Percentiles rank a stretch among this genome's conserved stretches.
Evolutionary conservation across 176 grass and related monocot genomes (phyloP).

Genomic region (Aegilops bicornis): DNA sequence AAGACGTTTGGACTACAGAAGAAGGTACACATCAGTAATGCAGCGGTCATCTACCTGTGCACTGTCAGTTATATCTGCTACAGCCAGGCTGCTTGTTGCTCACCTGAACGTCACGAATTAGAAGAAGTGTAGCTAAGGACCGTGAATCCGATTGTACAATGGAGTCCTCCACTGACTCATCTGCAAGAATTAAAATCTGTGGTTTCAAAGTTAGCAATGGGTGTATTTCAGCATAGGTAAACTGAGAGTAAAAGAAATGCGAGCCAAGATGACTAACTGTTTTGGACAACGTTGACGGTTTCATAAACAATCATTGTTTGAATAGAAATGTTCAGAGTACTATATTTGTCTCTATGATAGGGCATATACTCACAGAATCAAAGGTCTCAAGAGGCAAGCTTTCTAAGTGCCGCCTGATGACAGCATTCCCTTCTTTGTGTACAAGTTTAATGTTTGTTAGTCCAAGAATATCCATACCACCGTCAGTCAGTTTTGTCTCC

Average conservation of each 20-base stretch:
- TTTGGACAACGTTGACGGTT: not conserved
- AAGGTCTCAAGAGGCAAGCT: constrained; percentile 94
- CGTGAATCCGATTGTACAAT: constrained; percentile 97
- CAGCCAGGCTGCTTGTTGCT: not conserved
- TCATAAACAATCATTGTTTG: constrained; percentile 14
- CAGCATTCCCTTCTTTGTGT: constrained; percentile 98
- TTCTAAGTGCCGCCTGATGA: constrained; percentile 91
- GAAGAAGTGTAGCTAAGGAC: constrained; percentile 95
- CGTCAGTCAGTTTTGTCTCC: constrained; percentile 81
- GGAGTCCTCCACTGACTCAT: constrained; percentile 96
- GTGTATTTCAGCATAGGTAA: constrained; percentile 2
- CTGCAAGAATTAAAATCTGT: constrained; percentile 99
- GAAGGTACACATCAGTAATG: constrained; percentile 26
- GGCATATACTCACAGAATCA: constrained; percentile 79
- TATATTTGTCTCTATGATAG: not conserved
- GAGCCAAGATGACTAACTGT: not conserved
- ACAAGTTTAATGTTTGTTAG: constrained; percentile 93
- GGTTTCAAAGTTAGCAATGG: constrained; percentile 61
- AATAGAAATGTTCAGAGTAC: not conserved
- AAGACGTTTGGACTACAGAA: constrained; percentile 85
- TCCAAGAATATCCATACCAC: constrained; percentile 77
- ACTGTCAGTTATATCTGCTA: not conserved
- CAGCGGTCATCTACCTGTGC: constrained; percentile 11
- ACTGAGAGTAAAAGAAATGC: not conserved
- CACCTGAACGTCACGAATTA: constrained; percentile 97